Evolutionary conservation across 129 eudicot genomes (phyloP).

Genomic region (Chrysanthemum lavandulifolium): DNA sequence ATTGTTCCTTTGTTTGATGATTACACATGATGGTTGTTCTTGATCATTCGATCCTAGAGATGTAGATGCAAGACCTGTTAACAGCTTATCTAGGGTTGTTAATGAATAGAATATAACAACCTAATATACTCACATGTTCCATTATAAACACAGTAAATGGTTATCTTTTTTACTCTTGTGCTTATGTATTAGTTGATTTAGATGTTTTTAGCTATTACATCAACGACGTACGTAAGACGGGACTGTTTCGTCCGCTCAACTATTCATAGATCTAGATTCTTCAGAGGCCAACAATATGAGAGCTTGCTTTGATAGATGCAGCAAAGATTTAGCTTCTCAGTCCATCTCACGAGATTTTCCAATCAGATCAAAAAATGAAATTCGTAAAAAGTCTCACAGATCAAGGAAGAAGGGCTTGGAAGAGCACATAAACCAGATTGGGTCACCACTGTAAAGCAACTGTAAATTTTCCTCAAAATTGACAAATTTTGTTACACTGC

Average conservation of each 20-base stretch:
- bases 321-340: conserved; percentile 55
- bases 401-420: conserved; percentile 87
- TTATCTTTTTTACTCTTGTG: no score
- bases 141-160: no score
- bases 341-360: conserved; percentile 80
- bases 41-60: no score
- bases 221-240: conserved; percentile 81
- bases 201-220: conserved; percentile 16
- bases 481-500: conserved; percentile 88
- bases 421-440: conserved; percentile 90
- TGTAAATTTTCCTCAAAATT: conserved; percentile 54
- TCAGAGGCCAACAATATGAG: conserved; percentile 57
- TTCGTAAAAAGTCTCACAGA: conserved; percentile 72
- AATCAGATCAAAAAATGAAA: conserved; percentile 62
- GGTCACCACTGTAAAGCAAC: conserved; percentile 73
- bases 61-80: no score
- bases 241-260: conserved; percentile 82
- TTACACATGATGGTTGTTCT: no score
- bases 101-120: no score
- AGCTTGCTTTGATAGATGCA: conserved; percentile 66
- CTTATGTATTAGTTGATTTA: no score
- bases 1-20: no score
- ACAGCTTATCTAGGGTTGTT: no score
- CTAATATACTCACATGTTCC: no score
- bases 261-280: conserved; percentile 78